Percentiles rank a stretch among this genome's conserved stretches.
Evolutionary conservation across 306 rosid species (phyloP).

Genomic region (Amphicarpaea edgeworthii): DNA sequence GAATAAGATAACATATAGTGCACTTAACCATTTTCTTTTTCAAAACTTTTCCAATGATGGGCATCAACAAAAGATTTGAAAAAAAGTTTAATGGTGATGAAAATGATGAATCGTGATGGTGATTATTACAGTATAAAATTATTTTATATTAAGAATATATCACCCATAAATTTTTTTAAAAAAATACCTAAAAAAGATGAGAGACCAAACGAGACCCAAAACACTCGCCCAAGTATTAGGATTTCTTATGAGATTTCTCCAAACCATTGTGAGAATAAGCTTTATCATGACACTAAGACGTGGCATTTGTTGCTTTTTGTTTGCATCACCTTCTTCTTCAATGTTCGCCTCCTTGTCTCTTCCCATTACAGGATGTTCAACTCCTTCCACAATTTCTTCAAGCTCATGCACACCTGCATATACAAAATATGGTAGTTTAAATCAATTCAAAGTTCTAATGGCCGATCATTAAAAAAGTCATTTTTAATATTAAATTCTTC

Average conservation of each 20-base stretch:
- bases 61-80: neutral
- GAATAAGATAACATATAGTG: neutral
- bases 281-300: constrained; percentile 70
- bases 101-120: too few species aligned
- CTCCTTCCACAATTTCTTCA: constrained; percentile 56
- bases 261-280: constrained; percentile 78
- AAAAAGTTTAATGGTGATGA: too few species aligned
- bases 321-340: constrained; percentile 50
- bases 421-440: neutral
- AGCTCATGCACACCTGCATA: constrained; percentile 45
- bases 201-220: constrained; percentile 77
- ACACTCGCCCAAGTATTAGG: constrained; percentile 79
- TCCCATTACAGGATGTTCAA: neutral
- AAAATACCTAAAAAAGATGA: constrained; percentile 67
- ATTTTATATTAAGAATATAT: too few species aligned
- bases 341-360: constrained; percentile 50
- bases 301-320: constrained; percentile 68
- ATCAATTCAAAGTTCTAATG: neutral
- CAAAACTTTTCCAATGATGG: neutral
- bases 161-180: too few species aligned
- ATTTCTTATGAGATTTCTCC: constrained; percentile 78
- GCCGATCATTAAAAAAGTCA: too few species aligned
- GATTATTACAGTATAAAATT: too few species aligned
- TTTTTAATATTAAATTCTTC: too few species aligned
- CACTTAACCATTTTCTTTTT: neutral